These are phyloP conservation scores for Apiospora pterosperma DNA, from an alignment of 2,329 filamentous ascomycete species.

Conservation along the genomic window DNA sequence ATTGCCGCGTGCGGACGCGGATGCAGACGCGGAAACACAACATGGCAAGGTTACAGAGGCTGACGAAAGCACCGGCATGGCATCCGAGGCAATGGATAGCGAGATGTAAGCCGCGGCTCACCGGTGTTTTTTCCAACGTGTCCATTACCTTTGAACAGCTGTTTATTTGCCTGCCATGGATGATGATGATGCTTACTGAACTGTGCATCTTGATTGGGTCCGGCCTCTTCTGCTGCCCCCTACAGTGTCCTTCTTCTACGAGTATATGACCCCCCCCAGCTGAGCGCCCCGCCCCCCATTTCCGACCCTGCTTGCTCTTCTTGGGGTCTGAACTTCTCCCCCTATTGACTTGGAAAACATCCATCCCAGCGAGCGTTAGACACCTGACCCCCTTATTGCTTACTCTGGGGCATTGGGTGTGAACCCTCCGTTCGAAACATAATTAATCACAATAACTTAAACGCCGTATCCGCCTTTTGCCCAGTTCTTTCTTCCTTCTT, in stretches of 20 bases:
- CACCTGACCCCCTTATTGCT: background rate
- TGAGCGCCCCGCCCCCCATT: background rate
- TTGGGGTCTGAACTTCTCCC: background rate
- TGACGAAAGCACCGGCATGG: background rate
- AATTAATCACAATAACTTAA: background rate
- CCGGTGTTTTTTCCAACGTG: background rate
- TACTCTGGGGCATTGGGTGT: background rate
- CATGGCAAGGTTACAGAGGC: background rate
- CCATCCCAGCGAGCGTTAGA: background rate
- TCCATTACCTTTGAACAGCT: background rate
- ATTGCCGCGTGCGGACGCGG: background rate
- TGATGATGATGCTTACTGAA: background rate
- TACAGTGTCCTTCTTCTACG: background rate
- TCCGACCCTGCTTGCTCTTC: background rate
- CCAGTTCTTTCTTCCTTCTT: background rate
- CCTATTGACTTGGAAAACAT: background rate
- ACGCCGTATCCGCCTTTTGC: background rate
- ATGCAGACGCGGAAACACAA: background rate
- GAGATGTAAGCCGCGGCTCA: background rate
- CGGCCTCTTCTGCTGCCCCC: background rate
- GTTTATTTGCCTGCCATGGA: background rate
- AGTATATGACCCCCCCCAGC: slow-evolving; percentile 3
- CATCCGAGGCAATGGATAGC: background rate
- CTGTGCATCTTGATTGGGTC: background rate
- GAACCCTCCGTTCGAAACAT: background rate